phyloP scores from a whole-genome alignment of 768 basidiomycete genomes.

The Naganishia vaughanmartiniae region DNA sequence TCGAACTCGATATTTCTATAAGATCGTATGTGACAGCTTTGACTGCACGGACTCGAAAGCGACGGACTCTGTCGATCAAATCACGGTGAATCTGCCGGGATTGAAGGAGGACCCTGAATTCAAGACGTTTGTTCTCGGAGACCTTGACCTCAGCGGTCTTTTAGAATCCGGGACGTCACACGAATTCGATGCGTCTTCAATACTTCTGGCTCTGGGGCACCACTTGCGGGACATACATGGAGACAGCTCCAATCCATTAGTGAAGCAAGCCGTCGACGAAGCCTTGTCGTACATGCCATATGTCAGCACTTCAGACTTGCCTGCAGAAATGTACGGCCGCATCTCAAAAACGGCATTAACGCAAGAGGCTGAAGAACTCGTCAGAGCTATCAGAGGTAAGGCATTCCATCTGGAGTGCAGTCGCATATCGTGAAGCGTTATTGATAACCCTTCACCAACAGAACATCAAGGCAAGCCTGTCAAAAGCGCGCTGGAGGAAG shows the following conservation, averaged over 20 bases:
- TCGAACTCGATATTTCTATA: conserved; percentile 15
- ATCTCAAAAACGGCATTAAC: background rate
- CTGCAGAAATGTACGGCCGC: background rate
- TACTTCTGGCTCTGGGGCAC: background rate
- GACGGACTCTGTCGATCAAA: background rate
- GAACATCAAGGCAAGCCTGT: conserved; percentile 19
- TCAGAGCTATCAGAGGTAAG: conserved; percentile 17
- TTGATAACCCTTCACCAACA: background rate
- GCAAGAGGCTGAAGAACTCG: conserved; percentile 4
- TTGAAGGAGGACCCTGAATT: background rate
- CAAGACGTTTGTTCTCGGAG: background rate
- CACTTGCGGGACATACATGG: background rate
- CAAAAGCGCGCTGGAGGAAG: conserved; percentile 10
- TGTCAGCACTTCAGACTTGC: background rate
- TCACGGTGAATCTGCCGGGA: background rate
- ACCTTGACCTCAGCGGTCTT: too few relatives aligned
- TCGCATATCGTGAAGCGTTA: too few relatives aligned
- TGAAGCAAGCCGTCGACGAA: conserved; percentile 16
- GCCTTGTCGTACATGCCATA: conserved; percentile 19
- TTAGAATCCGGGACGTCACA: too few relatives aligned
- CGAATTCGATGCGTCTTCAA: background rate
- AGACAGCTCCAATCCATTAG: background rate
- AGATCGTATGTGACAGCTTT: background rate
- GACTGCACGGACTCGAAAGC: too few relatives aligned
- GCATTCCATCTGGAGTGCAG: background rate